Base-by-base conservation (phyloP, 352 stramenopile species). In the Vaucheria bursata region DNA sequence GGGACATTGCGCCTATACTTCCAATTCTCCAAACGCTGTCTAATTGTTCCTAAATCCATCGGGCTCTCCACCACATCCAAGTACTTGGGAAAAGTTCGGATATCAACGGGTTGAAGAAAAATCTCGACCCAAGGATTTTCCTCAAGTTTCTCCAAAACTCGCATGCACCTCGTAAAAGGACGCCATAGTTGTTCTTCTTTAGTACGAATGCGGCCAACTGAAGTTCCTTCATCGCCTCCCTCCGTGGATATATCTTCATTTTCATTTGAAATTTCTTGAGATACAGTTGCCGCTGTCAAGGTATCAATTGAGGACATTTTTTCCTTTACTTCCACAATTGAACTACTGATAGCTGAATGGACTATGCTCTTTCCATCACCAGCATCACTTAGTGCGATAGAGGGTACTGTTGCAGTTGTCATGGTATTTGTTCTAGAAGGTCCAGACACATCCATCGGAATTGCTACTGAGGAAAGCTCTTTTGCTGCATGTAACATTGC, bases 41-140 rank as follows among this genome's bases (percentile, higher is more conserved):
- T 93, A 59, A 95, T 86, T 0, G 90, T 96, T 0, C 90, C 89
- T 6, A 96, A 83, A 78, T 96, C 91, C 90, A 96, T 96, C 18
- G 91, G 91, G 50, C 88, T 82, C 49, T 85, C 77, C 1, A 82
- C 72, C 7, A 68, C 4, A 1, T 0, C 68, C 12, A 25, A 25
- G 68, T 68, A 68, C n/a, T 50, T 70, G 4, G 39, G 33, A 1
- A 74, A 75, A 29, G n/a, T 50, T 18, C 7, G 6, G 6, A 49
- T 74, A 25, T 6, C 1, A 50, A 78, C 29, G 36, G 71, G 18
- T 52, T 37, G 31, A 25, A 78, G 8, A 32, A 78, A 33, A 1
- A 69, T 31, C n/a, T 3, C 67, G 65, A 70, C 76, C 45, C 68
- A 65, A 5, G 76, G 66, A 70, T 73, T 59, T 34, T 73, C 8